Percentiles rank a stretch among this genome's conserved stretches.
Evolutionary conservation across 2,329 filamentous ascomycete genomes (phyloP).

Genomic region (Aureobasidium sp.): DNA sequence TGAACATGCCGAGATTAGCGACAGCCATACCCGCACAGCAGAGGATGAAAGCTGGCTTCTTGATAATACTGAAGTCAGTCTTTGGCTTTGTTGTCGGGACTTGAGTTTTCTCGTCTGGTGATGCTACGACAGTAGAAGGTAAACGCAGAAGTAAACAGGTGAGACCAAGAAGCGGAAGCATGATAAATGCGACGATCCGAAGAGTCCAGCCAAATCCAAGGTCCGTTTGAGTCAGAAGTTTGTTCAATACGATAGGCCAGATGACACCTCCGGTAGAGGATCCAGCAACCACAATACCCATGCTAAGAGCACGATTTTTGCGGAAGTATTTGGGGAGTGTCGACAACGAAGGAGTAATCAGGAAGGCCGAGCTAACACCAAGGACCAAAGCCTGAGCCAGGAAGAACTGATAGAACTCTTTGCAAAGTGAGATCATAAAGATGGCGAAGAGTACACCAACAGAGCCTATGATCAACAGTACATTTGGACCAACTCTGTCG

Average conservation of each 20-base stretch:
- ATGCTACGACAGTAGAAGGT: background rate
- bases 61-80: slow-evolving; percentile 15
- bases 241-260: slow-evolving; percentile 39
- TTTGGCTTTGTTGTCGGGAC: slow-evolving; percentile 7
- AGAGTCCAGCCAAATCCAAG: slow-evolving; percentile 48
- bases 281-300: slow-evolving; percentile 39
- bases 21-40: slow-evolving; percentile 18
- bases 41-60: slow-evolving; percentile 18
- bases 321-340: slow-evolving; percentile 39
- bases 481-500: slow-evolving; percentile 21
- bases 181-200: slow-evolving; percentile 43
- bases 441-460: slow-evolving; percentile 18
- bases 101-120: background rate
- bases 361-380: slow-evolving; percentile 33
- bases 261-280: slow-evolving; percentile 44
- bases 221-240: slow-evolving; percentile 37
- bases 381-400: slow-evolving; percentile 41
- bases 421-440: slow-evolving; percentile 39
- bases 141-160: slow-evolving; percentile 15
- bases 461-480: slow-evolving; percentile 2
- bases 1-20: slow-evolving; percentile 24
- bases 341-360: slow-evolving; percentile 38
- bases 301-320: slow-evolving; percentile 36
- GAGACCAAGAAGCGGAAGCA: slow-evolving; percentile 34
- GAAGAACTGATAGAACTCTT: slow-evolving; percentile 44